Evolutionary conservation across 306 rosid species (phyloP), one percentile per base, ranked within the genome.

Genomic region (Vicia faba): DNA sequence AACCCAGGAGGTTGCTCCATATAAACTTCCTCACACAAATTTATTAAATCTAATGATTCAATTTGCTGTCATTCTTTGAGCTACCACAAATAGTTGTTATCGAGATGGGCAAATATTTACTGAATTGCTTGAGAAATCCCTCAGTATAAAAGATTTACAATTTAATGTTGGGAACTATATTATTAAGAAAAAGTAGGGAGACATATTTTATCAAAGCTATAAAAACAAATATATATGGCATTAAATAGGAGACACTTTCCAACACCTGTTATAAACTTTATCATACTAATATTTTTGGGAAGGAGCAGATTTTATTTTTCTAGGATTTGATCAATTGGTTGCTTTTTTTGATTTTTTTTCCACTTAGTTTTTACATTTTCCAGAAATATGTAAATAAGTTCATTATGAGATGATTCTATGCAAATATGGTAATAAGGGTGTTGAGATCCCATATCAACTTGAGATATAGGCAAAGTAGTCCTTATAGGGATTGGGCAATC

Each of bases 291-390:
- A 10, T 14, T 19, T 26, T 33, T 20, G n/a, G 33, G 43, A 57
- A 14, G 76, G 38, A 46, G 13, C 44, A 5, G 31, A 26, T 39
- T 54, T 63, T 25, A 63, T 19, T 12, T 15, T 54, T 53, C 77
- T 48, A 48, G 4, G 54, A 48, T 48, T 48, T 48, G 54, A 48
- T 31, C 20, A 59, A 64, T 72, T 1, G 31, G 61, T 53, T 40
- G 65, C 49, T 59, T 40, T 58, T n/a, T 7, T 54, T 7, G 41
- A 64, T 8, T 28, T 4, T 43, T 40, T 40, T n/a, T n/a, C 8
- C 45, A 39, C 11, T 36, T 70, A 33, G 33, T 70, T 78, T 65
- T 50, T 61, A 8, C 53, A 56, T 54, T 31, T 35, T 7, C n/a
- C 14, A 51, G 31, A 51, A 51, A 19, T 19, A 51, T 51, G 31